Conservation (phyloP, 495 filamentous ascomycete genomes). For the Neurospora sp. region DNA sequence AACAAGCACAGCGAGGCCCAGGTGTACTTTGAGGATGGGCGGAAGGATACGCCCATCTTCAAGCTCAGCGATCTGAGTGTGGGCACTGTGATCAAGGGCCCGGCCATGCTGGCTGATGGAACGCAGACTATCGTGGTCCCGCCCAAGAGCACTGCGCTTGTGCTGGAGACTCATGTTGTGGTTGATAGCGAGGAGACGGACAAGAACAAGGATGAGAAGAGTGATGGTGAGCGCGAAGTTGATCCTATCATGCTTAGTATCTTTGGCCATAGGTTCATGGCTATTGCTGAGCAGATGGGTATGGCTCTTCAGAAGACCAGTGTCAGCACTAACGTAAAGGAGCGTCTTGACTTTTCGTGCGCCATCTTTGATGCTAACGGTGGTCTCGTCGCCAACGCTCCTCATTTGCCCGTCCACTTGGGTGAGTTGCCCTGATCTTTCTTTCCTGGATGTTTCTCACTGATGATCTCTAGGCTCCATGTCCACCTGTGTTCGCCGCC, state of each 20-base stretch:
- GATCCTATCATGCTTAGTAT: conserved; percentile 91
- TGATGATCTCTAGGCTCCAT: conserved; percentile 38
- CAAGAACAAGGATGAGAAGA: conserved; percentile 38
- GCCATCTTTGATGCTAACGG: conserved; percentile 89
- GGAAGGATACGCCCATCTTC: conserved; percentile 76
- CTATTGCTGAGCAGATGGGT: conserved; percentile 98
- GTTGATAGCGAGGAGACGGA: conserved; percentile 58
- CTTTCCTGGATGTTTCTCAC: too few relatives aligned
- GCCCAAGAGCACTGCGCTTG: conserved; percentile 62
- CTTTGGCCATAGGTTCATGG: conserved; percentile 97
- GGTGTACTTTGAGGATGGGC: conserved; percentile 65
- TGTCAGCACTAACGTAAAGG: conserved; percentile 96
- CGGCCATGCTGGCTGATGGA: conserved; percentile 85
- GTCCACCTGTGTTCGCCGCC: conserved; percentile 89
- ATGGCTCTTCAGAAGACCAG: conserved; percentile 92
- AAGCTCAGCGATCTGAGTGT: conserved; percentile 67
- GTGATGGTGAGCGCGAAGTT: conserved; percentile 43
- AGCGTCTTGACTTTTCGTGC: conserved; percentile 92
- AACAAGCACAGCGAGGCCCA: conserved; percentile 46
- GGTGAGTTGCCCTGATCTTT: conserved; percentile 24
- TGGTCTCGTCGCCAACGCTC: conserved; percentile 87
- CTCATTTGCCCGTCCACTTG: conserved; percentile 88
- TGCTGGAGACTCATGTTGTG: conserved; percentile 64
- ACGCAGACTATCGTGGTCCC: conserved; percentile 94
- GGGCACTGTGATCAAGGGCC: conserved; percentile 70